These are phyloP conservation scores for Trichoderma guizhouense DNA, from an alignment of 2,329 filamentous ascomycete species.

Conservation along the genomic window DNA sequence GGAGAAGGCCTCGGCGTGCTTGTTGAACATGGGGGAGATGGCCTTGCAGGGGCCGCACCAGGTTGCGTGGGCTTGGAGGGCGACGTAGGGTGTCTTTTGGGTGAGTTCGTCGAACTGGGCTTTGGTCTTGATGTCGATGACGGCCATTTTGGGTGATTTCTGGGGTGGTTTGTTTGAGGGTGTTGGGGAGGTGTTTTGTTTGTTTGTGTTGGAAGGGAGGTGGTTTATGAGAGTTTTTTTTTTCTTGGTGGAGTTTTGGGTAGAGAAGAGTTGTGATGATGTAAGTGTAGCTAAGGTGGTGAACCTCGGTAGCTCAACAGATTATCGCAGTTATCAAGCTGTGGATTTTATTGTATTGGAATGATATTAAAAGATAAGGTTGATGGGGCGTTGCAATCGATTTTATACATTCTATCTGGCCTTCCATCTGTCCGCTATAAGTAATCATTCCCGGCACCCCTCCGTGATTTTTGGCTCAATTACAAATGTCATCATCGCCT, in stretches of 20 bases:
- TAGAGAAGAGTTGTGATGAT: neutral
- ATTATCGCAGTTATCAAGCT: neutral
- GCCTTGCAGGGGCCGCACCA: conserved; percentile 62
- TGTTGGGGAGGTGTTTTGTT: neutral
- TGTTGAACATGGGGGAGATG: conserved; percentile 53
- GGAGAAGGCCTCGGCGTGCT: conserved; percentile 40
- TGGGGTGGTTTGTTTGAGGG: neutral
- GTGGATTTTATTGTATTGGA: neutral
- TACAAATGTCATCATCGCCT: conserved; percentile 13
- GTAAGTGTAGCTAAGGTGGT: neutral
- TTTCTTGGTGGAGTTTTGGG: neutral
- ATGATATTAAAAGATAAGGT: neutral
- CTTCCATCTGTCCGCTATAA: neutral
- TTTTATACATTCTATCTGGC: neutral
- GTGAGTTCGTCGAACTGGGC: conserved; percentile 50
- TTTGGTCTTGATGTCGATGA: conserved; percentile 39
- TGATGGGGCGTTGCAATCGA: neutral
- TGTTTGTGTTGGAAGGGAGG: neutral
- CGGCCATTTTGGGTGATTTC: conserved; percentile 21
- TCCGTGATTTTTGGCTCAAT: neutral
- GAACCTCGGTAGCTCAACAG: neutral
- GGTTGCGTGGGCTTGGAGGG: conserved; percentile 56
- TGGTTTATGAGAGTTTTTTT: neutral
- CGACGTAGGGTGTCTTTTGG: conserved; percentile 47
- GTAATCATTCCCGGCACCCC: neutral